phyloP scores from a whole-genome alignment of 2,329 filamentous ascomycete species.

The Botrytis tulipae region DNA sequence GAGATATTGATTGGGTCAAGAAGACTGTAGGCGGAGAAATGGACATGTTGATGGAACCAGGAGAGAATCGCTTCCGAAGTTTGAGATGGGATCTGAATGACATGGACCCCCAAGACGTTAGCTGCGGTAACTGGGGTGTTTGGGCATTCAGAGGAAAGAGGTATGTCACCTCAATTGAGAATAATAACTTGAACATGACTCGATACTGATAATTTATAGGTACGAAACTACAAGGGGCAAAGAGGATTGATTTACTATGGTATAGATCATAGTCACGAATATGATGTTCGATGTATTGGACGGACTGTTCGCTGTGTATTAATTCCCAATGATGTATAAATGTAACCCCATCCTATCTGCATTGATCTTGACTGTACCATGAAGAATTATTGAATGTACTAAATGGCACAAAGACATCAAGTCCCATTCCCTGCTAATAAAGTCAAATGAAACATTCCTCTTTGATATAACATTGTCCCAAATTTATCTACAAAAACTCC shows the following conservation, averaged over 20 bases:
- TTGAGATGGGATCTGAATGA: slow-evolving; percentile 97
- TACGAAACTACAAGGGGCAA: slow-evolving; percentile 38
- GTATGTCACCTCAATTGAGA: slow-evolving; percentile 47
- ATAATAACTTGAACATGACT: neutral
- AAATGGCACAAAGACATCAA: neutral
- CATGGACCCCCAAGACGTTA: slow-evolving; percentile 88
- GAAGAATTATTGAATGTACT: slow-evolving; percentile 1
- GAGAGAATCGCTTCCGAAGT: slow-evolving; percentile 92
- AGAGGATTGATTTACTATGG: slow-evolving; percentile 19
- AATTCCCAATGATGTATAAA: slow-evolving; percentile 4
- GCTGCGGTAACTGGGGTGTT: slow-evolving; percentile 93
- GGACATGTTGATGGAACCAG: slow-evolving; percentile 85
- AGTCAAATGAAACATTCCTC: neutral
- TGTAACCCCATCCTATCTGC: neutral
- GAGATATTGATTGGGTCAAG: slow-evolving; percentile 87
- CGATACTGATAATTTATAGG: slow-evolving; percentile 29
- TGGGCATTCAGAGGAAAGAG: slow-evolving; percentile 98
- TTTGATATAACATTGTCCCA: neutral
- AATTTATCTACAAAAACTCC: neutral
- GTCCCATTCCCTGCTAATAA: neutral
- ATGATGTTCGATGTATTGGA: neutral
- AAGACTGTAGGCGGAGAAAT: slow-evolving; percentile 86
- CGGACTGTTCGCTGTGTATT: slow-evolving; percentile 1
- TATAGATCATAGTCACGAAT: neutral
- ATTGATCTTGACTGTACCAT: neutral